Conservation (phyloP, 2,329 filamentous ascomycete species). For the Botrytis deweyae region DNA sequence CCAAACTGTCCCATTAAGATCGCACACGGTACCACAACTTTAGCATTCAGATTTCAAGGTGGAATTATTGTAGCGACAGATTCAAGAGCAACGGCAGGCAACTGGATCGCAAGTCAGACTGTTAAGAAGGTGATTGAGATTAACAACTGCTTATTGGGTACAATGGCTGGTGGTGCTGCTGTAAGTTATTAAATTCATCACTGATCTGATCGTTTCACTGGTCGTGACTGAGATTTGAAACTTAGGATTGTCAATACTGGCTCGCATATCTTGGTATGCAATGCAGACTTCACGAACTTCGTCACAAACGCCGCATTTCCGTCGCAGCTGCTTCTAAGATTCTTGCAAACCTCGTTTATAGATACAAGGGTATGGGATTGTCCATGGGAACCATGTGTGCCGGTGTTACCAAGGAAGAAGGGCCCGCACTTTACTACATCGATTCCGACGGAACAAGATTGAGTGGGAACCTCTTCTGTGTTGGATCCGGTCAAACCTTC, state of each 20-base stretch:
- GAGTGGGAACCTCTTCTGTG: constrained; percentile 94
- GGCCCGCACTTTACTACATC: constrained; percentile 97
- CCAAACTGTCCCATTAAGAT: constrained; percentile 98
- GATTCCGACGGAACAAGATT: constrained; percentile 94
- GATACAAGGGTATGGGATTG: constrained; percentile 97
- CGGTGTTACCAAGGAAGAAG: constrained; percentile 91
- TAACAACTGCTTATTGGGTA: constrained; percentile 89
- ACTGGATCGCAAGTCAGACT: constrained; percentile 99
- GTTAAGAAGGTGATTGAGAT: constrained; percentile 99
- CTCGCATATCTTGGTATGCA: constrained; percentile 98
- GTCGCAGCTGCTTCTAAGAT: constrained; percentile 98
- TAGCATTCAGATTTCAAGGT: constrained; percentile 96
- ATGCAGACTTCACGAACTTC: constrained; percentile 97
- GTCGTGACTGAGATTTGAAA: constrained; percentile 10
- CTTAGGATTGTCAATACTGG: constrained; percentile 97
- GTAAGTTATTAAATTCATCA: constrained; percentile 46
- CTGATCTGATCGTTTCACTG: not conserved
- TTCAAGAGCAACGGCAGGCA: constrained; percentile 92
- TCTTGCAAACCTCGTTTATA: constrained; percentile 95
- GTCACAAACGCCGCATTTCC: constrained; percentile 97
- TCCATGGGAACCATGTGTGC: constrained; percentile 99
- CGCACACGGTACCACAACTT: constrained; percentile 95
- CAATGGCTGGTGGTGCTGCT: constrained; percentile 97
- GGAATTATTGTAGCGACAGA: constrained; percentile 98
- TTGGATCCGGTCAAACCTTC: constrained; percentile 97